A percentile compares a stretch with the other conserved stretches of the same genome.
phyloP scores from a whole-genome alignment of 148 eudicot species.

The Rheum nobile region DNA sequence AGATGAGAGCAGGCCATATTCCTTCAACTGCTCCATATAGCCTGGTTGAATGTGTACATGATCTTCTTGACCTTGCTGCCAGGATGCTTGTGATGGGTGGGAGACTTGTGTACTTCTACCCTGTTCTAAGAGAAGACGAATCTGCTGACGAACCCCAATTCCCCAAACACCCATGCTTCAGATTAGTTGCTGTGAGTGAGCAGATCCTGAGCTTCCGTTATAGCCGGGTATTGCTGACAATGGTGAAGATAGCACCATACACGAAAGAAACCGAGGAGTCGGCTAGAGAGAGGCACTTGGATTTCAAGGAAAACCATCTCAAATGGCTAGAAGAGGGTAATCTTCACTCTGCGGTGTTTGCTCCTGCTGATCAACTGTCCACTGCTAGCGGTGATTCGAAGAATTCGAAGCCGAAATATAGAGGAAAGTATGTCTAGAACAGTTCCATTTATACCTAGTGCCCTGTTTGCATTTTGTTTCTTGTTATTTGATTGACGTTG shows the following conservation, averaged over 20 bases:
- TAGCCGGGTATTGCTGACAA: constrained; percentile 81
- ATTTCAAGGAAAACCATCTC: constrained; percentile 72
- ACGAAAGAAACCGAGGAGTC: constrained; percentile 52
- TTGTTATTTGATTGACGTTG: background rate
- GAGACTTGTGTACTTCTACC: constrained; percentile 86
- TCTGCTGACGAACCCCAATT: constrained; percentile 47
- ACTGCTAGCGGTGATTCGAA: constrained; percentile 35
- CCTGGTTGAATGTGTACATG: constrained; percentile 92
- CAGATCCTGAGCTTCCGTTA: constrained; percentile 84
- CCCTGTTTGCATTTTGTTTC: background rate
- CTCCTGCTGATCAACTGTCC: constrained; percentile 32
- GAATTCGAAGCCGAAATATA: constrained; percentile 47
- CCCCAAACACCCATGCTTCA: constrained; percentile 93
- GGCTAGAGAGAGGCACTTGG: constrained; percentile 45
- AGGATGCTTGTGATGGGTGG: constrained; percentile 88
- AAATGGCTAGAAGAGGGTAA: constrained; percentile 96
- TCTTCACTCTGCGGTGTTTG: constrained; percentile 85
- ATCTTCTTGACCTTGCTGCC: constrained; percentile 83
- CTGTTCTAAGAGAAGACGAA: constrained; percentile 72
- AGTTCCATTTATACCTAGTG: background rate
- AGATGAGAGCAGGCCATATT: constrained; percentile 81
- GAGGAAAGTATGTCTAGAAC: constrained; percentile 71
- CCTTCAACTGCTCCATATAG: constrained; percentile 94
- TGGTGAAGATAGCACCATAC: constrained; percentile 77
- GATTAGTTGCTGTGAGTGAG: constrained; percentile 68